Percentiles rank a stretch among this genome's conserved stretches.
Evolutionary conservation across 148 eudicot species (phyloP).

Genomic region (Silene uniflora): DNA sequence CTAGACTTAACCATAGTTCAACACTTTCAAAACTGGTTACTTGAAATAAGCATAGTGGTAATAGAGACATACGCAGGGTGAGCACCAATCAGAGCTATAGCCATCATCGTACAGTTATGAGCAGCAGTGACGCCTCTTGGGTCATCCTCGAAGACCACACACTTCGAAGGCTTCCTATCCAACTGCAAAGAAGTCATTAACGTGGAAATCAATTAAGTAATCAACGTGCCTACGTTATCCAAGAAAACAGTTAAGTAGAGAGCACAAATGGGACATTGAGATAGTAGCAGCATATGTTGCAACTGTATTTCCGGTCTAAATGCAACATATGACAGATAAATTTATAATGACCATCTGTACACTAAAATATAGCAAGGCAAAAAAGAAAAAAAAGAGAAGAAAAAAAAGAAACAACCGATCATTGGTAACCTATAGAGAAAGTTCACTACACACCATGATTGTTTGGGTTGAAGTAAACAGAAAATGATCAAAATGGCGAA

Average conservation of each 20-base stretch:
- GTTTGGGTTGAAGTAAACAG: too few species aligned
- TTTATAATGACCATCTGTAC: too few species aligned
- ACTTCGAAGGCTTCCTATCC: constrained; percentile 93
- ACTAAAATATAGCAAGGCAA: too few species aligned
- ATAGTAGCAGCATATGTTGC: not conserved
- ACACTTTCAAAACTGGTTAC: not conserved
- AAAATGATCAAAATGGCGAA: too few species aligned
- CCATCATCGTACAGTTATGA: constrained; percentile 99
- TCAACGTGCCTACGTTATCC: too few species aligned
- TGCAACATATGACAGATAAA: too few species aligned
- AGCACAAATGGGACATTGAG: not conserved
- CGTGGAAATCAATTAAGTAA: not conserved
- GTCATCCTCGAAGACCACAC: constrained; percentile 92
- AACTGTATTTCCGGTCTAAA: too few species aligned
- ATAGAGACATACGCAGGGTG: constrained; percentile 77
- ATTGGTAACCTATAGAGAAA: too few species aligned
- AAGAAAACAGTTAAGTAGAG: not conserved
- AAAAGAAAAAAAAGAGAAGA: too few species aligned
- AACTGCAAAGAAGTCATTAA: constrained; percentile 48
- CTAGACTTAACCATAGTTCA: not conserved
- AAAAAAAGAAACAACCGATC: too few species aligned
- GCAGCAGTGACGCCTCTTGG: constrained; percentile 97
- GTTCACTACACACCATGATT: too few species aligned
- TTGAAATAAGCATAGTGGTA: not conserved
- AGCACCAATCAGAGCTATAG: constrained; percentile 80